Evolutionary conservation across 257 asterid genomes (phyloP).

Genomic region (Solanum arcanum): DNA sequence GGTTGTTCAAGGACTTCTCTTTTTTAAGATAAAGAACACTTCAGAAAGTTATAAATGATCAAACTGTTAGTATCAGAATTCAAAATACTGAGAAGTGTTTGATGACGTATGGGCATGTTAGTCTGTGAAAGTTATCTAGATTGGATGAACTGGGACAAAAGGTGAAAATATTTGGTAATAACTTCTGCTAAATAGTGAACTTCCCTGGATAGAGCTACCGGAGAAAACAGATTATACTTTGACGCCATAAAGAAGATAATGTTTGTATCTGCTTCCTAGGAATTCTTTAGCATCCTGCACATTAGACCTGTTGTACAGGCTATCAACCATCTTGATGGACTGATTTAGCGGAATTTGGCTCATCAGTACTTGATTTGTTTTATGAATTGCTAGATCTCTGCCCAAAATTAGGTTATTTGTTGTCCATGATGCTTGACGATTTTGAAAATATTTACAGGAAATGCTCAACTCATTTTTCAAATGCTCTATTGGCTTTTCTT

Average conservation of each 20-base stretch:
- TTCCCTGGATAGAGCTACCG: neutral
- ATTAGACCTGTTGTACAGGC: neutral
- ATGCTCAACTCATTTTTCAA: neutral
- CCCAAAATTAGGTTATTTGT: neutral
- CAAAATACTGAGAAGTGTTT: neutral
- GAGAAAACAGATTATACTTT: neutral
- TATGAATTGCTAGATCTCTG: neutral
- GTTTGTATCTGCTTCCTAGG: neutral
- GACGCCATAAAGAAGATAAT: neutral
- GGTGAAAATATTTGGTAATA: neutral
- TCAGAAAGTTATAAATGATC: neutral
- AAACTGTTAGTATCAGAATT: neutral
- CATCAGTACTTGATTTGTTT: neutral
- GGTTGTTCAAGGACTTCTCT: neutral
- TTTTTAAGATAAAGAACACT: neutral
- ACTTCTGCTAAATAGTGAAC: neutral
- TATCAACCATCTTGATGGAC: neutral
- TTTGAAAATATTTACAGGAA: neutral
- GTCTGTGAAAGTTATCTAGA: neutral
- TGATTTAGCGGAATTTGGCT: neutral
- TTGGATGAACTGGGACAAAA: neutral
- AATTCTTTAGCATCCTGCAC: neutral
- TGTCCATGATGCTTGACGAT: neutral
- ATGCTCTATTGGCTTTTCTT: neutral
- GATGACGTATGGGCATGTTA: neutral